Conservation (phyloP, 2,329 filamentous ascomycete genomes). For the Cadophora luteo-olivacea region DNA sequence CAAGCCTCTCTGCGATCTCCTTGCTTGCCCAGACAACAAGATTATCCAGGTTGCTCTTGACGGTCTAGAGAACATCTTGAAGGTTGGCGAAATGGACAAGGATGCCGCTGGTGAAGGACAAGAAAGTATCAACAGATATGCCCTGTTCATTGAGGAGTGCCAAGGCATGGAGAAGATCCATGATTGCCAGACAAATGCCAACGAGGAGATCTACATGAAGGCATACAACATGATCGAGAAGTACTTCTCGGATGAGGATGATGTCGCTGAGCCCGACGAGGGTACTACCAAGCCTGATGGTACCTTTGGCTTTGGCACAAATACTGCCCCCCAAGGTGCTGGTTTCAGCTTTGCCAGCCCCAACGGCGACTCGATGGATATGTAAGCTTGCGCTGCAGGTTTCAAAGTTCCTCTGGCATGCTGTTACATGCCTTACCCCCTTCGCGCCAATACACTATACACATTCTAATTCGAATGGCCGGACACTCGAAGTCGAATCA, state of each 20-base stretch:
- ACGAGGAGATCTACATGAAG: constrained; percentile 99
- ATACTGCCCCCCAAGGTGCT: constrained; percentile 71
- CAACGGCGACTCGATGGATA: constrained; percentile 75
- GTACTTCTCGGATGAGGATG: constrained; percentile 99
- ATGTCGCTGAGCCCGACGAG: constrained; percentile 66
- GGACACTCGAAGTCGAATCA: constrained; percentile 29
- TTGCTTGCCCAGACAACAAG: constrained; percentile 98
- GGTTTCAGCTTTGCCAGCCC: constrained; percentile 96
- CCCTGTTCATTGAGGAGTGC: constrained; percentile 97
- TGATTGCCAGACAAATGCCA: constrained; percentile 99
- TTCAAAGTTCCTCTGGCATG: constrained; percentile 31
- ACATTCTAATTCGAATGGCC: constrained; percentile 42
- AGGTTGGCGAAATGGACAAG: constrained; percentile 99
- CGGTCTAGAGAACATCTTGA: constrained; percentile 98
- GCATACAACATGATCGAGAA: constrained; percentile 99
- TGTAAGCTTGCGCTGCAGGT: constrained; percentile 55
- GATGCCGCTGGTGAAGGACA: constrained; percentile 77
- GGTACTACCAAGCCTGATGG: constrained; percentile 47
- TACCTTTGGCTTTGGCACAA: constrained; percentile 82
- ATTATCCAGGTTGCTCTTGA: constrained; percentile 99
- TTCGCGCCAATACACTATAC: constrained; percentile 32
- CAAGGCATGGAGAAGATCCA: constrained; percentile 99
- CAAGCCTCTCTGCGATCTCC: constrained; percentile 93
- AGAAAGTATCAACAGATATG: constrained; percentile 92
- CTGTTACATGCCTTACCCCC: constrained; percentile 28